These are phyloP conservation scores for Suhomyces ambrosiae DNA, from an alignment of 1,139 yeast genomes.

Conservation along the genomic window DNA sequence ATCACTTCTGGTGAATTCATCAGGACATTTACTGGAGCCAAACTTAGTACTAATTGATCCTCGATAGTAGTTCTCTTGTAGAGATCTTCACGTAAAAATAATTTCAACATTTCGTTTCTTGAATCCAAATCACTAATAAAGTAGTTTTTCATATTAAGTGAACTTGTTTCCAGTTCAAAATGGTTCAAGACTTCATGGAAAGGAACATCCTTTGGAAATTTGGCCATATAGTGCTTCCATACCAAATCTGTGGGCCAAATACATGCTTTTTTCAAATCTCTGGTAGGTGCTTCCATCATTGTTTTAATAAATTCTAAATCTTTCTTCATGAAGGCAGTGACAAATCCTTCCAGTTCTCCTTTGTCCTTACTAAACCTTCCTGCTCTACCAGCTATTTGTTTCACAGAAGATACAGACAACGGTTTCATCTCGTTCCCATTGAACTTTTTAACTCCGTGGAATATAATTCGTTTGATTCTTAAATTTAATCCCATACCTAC, in stretches of 20 bases:
- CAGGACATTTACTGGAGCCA: constrained; percentile 55
- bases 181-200: constrained; percentile 47
- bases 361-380: constrained; percentile 62
- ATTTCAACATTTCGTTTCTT: constrained; percentile 43
- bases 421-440: constrained; percentile 58
- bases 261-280: constrained; percentile 54
- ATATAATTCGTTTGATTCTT: constrained; percentile 77
- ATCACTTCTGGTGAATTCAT: constrained; percentile 29
- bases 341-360: constrained; percentile 57
- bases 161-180: constrained; percentile 43
- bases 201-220: constrained; percentile 51
- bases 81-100: constrained; percentile 42
- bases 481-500: constrained; percentile 96
- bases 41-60: constrained; percentile 61
- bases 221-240: constrained; percentile 59
- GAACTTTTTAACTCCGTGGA: constrained; percentile 67
- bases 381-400: constrained; percentile 96
- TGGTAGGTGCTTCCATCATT: constrained; percentile 50
- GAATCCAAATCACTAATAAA: constrained; percentile 49
- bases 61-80: constrained; percentile 33
- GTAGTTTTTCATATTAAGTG: constrained; percentile 31
- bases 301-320: constrained; percentile 48
- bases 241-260: constrained; percentile 72
- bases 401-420: constrained; percentile 66
- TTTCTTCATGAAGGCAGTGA: constrained; percentile 51